Percentiles rank a stretch among this genome's conserved stretches.
These are phyloP conservation scores for Kuraishia ogatae DNA, from an alignment of 805 yeast species.

Conservation along the genomic window DNA sequence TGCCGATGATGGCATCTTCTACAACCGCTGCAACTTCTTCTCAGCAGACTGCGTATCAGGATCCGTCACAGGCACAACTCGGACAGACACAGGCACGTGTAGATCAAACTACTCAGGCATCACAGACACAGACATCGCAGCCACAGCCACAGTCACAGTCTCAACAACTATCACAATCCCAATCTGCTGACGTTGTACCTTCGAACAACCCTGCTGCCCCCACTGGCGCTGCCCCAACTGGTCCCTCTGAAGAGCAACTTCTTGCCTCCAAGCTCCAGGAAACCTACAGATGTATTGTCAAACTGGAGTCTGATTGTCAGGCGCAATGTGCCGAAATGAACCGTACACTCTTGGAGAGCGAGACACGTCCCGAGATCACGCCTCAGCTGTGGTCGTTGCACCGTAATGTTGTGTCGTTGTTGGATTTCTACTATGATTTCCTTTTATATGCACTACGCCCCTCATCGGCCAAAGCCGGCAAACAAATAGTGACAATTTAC, in stretches of 20 bases:
- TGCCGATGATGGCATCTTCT: too few relatives aligned
- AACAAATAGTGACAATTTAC: constrained; percentile 67
- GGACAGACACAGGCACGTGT: not conserved
- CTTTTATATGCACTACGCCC: constrained; percentile 64
- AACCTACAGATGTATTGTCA: constrained; percentile 61
- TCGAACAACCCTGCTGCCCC: too few relatives aligned
- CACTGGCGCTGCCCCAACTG: not conserved
- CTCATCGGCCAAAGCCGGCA: constrained; percentile 59
- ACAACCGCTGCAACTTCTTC: not conserved
- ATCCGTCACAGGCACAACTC: not conserved
- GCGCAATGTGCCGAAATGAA: constrained; percentile 57
- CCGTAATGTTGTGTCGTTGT: constrained; percentile 53
- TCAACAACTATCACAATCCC: too few relatives aligned
- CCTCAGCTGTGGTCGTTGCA: constrained; percentile 66
- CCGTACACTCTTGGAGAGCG: constrained; percentile 36
- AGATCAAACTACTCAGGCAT: not conserved
- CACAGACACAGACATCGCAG: not conserved
- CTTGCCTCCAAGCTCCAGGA: constrained; percentile 66
- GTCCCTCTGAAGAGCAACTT: constrained; percentile 42
- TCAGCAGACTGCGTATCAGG: not conserved
- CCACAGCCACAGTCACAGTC: not conserved
- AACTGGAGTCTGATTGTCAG: constrained; percentile 60
- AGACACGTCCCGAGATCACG: constrained; percentile 40
- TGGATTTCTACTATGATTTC: constrained; percentile 68
- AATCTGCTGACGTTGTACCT: too few relatives aligned